Base-by-base conservation (phyloP, 78 protist genomes). In the Neovahlkampfia damariscottae region DNA sequence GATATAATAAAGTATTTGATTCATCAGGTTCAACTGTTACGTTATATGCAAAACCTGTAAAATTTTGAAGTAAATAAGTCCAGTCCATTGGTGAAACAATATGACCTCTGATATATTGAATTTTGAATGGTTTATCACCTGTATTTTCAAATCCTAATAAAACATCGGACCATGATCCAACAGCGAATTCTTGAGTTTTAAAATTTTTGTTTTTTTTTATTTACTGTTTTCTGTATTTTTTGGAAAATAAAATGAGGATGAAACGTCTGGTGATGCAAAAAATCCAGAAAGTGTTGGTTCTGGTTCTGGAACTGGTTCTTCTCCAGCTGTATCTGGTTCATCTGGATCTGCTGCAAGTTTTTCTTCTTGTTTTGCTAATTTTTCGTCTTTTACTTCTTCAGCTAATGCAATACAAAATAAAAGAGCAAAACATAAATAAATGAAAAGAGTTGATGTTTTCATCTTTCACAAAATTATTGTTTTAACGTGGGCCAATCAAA, bases 11-110 rank as follows among this genome's bases (percentile, higher is more conserved):
- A 19, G 62, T 50, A 19, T 19, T 19, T n/a, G 19, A 19, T 50
- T 50, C 62, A n/a, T 50, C 62, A 50, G 62, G 34, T 50, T 50
- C 62, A 50, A 50, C 62, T 50, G 62, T 50, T 19, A 50, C 62
- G 62, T 50, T 50, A 19, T n/a, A 19, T 50, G 62, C 34, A 19
- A 19, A n/a, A n/a, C 62, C 62, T n/a, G 62, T 50, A 19, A 50
- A 50, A 19, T 50, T 50, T 19, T 50, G 19, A n/a, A 50, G 19
- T n/a, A 50, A n/a, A 19, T 50, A 19, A 50, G 62, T 50, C 34
- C 34, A 19, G 62, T 50, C 62, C 19, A 50, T 19, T 19, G 62
- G 62, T 19, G 62, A 50, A n/a, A 50, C 62, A 19, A 50, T n/a
- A 19, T 50, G 19, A n/a, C 62, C 62, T n/a, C 62, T 19, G 19